Percentiles rank a stretch among this genome's conserved stretches.
These are phyloP conservation scores for Mycosphaerella sp. DNA, from an alignment of 2,329 filamentous ascomycete genomes.

Conservation along the genomic window DNA sequence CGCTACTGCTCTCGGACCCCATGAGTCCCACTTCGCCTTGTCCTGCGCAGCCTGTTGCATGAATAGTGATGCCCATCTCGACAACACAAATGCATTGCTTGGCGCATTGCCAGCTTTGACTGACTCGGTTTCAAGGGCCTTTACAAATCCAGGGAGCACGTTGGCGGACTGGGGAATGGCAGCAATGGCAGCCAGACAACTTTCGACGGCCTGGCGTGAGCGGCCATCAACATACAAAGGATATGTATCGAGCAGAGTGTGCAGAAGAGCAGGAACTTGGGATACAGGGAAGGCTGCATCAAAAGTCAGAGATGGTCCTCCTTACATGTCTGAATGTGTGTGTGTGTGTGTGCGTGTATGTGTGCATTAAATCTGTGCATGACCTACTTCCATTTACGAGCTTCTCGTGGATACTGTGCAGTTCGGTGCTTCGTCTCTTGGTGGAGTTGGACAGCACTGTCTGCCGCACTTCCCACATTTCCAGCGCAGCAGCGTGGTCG, in stretches of 20 bases:
- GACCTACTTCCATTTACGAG: conserved; percentile 40
- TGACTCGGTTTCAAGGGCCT: conserved; percentile 63
- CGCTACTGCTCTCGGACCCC: conserved; percentile 59
- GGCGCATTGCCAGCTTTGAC: conserved; percentile 71
- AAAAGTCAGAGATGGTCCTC: conserved; percentile 14
- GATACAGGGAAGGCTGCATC: conserved; percentile 17
- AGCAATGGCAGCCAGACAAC: conserved; percentile 66
- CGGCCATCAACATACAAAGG: conserved; percentile 77
- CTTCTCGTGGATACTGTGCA: conserved; percentile 40
- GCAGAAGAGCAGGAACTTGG: conserved; percentile 41
- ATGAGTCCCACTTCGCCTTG: conserved; percentile 55
- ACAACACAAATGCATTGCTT: conserved; percentile 75
- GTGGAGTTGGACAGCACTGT: conserved; percentile 44
- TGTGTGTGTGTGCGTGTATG: too few relatives aligned
- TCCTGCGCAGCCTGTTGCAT: conserved; percentile 62
- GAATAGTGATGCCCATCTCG: conserved; percentile 81
- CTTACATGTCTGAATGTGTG: not conserved
- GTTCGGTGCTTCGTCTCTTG: conserved; percentile 42
- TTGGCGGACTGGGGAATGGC: conserved; percentile 51
- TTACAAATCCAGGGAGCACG: conserved; percentile 58
- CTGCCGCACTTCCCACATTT: conserved; percentile 30
- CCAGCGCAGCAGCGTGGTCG: conserved; percentile 15
- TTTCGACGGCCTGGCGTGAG: conserved; percentile 76
- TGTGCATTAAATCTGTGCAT: not conserved
- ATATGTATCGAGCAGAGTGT: conserved; percentile 79